Evolutionary conservation across 1,139 yeast genomes (phyloP).

Genomic region (Candida anutae): DNA sequence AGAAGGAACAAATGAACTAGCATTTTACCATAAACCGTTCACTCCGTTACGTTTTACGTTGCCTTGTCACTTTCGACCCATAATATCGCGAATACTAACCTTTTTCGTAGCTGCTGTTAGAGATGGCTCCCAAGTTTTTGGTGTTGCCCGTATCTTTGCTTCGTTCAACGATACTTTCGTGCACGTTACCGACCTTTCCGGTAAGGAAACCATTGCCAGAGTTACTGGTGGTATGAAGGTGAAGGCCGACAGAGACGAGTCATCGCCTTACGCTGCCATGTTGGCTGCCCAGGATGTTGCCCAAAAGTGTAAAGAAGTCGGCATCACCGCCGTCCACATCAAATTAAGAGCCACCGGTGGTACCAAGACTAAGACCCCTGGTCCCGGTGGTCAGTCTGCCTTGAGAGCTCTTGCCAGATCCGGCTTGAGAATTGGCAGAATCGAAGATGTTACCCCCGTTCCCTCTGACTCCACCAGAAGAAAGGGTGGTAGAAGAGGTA

Average conservation of each 20-base stretch:
- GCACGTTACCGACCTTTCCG: slow-evolving; percentile 98
- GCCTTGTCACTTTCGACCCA: slow-evolving; percentile 3
- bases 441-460: slow-evolving; percentile 99
- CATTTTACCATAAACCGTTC: not conserved
- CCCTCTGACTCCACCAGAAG: slow-evolving; percentile 99
- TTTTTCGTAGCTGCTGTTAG: slow-evolving; percentile 62
- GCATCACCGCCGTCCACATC: slow-evolving; percentile 99
- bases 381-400: slow-evolving; percentile 99
- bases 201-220: slow-evolving; percentile 99
- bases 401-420: slow-evolving; percentile 99
- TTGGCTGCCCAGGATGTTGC: slow-evolving; percentile 99
- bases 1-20: too few species aligned
- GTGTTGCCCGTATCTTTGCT: slow-evolving; percentile 99
- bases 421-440: slow-evolving; percentile 99
- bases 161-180: slow-evolving; percentile 99
- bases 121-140: slow-evolving; percentile 98
- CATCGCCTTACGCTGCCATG: slow-evolving; percentile 99
- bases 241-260: slow-evolving; percentile 99
- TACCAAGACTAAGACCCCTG: slow-evolving; percentile 99
- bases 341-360: slow-evolving; percentile 99
- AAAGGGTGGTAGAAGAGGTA: slow-evolving; percentile 99
- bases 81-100: slow-evolving; percentile 12
- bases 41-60: not conserved
- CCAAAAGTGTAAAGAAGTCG: slow-evolving; percentile 98
- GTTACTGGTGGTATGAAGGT: slow-evolving; percentile 99